Percentiles rank a stretch among this genome's conserved stretches.
Evolutionary conservation across 305 asterid genomes (phyloP).

Genomic region (Fraxinus platypoda): DNA sequence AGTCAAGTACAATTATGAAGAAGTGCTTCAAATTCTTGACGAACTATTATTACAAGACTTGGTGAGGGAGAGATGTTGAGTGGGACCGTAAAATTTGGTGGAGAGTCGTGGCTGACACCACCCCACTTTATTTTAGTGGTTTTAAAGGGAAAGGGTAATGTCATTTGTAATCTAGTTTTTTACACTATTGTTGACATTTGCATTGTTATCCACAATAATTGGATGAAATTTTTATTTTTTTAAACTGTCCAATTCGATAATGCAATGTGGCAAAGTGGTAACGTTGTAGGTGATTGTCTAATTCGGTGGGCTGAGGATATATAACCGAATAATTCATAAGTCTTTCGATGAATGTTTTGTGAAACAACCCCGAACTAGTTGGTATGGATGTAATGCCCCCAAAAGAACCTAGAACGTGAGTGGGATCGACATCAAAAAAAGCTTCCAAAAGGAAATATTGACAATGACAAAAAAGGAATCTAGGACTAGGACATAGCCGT

Average conservation of each 20-base stretch:
- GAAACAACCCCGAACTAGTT: no score
- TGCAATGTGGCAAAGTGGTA: no score
- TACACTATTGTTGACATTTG: no score
- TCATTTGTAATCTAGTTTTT: no score
- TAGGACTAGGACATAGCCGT: background rate
- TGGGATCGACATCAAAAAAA: background rate
- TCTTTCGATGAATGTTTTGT: no score
- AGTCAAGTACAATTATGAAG: background rate
- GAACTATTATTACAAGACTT: background rate
- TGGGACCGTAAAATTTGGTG: background rate
- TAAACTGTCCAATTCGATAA: no score
- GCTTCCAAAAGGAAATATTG: background rate
- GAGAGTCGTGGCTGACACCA: background rate
- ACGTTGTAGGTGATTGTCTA: no score
- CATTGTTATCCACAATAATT: no score
- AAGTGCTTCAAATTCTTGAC: background rate
- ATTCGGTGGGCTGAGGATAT: no score
- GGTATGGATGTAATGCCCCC: background rate
- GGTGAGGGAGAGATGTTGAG: background rate
- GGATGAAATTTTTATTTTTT: no score
- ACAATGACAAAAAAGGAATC: background rate
- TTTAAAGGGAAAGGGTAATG: background rate
- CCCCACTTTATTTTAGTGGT: background rate
- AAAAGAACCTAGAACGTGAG: background rate
- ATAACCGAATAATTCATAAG: no score